Evolutionary conservation across 495 filamentous ascomycete species (phyloP).

Genomic region (Elasticomyces elasticus): DNA sequence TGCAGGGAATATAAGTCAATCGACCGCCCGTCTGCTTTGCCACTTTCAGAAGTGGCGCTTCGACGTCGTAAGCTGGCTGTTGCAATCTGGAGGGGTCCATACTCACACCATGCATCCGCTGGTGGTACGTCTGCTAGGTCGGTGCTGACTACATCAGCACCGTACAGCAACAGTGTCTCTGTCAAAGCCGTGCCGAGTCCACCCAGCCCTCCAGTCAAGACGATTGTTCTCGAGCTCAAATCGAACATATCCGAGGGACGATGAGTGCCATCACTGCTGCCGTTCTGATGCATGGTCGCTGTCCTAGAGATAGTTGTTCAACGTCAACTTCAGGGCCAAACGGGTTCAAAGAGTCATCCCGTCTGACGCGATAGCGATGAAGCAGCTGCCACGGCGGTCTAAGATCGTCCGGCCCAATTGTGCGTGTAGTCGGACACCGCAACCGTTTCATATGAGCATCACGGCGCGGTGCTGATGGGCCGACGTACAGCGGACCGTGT

Average conservation of each 20-base stretch:
- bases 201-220: conserved; percentile 5
- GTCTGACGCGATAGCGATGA: neutral
- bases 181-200: neutral
- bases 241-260: neutral
- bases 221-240: too few species aligned
- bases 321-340: too few species aligned
- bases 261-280: neutral
- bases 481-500: neutral
- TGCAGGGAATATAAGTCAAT: neutral
- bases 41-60: neutral
- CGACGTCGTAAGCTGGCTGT: neutral
- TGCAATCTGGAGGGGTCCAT: neutral
- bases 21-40: neutral
- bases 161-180: neutral
- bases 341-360: too few species aligned
- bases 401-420: too few species aligned
- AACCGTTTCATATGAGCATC: neutral
- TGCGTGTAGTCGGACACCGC: too few species aligned
- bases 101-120: neutral
- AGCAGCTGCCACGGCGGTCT: neutral
- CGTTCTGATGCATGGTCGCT: neutral
- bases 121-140: neutral
- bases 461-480: neutral
- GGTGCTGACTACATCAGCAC: conserved; percentile 1
- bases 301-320: too few species aligned